A percentile compares a stretch with the other conserved stretches of the same genome.
Conservation (phyloP, 176 grass and related monocot genomes). For the Oryza glumipatula region DNA sequence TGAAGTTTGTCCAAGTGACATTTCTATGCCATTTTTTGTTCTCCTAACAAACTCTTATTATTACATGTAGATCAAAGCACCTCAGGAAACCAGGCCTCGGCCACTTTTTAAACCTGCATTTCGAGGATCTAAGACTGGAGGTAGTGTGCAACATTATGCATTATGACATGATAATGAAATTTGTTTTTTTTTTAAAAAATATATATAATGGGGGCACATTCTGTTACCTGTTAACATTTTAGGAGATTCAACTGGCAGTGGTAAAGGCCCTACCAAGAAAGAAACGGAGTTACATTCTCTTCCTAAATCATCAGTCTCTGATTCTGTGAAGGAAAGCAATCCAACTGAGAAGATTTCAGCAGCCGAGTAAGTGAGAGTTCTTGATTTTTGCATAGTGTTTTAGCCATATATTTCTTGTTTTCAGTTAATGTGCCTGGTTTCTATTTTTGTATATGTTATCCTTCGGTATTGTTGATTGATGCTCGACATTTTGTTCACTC, state of each 20-base stretch:
- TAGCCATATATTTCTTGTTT: conserved; percentile 10
- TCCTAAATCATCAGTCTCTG: conserved; percentile 31
- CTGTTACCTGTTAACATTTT: conserved; percentile 14
- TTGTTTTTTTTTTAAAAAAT: not conserved
- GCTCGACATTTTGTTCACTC: not conserved
- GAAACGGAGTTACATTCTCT: conserved; percentile 43
- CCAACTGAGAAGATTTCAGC: conserved; percentile 39
- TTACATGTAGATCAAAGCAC: conserved; percentile 53
- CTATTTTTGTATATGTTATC: not conserved
- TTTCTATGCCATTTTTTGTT: conserved; percentile 12
- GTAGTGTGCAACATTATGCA: conserved; percentile 39
- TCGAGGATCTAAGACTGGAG: conserved; percentile 53
- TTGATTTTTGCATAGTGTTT: not conserved
- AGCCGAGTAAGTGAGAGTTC: conserved; percentile 38
- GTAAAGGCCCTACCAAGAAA: conserved; percentile 58
- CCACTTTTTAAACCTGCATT: conserved; percentile 51
- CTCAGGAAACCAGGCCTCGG: conserved; percentile 56
- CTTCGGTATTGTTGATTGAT: conserved; percentile 20
- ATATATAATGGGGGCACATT: not conserved
- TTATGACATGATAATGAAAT: conserved; percentile 6
- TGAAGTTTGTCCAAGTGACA: not conserved
- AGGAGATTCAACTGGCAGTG: conserved; percentile 34
- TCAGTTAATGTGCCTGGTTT: not conserved
- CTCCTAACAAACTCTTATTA: conserved; percentile 20
- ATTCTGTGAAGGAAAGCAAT: conserved; percentile 45